Percentiles rank a stretch among this genome's conserved stretches.
phyloP scores from a whole-genome alignment of 2,329 filamentous ascomycete genomes.

The Penicillium freii region DNA sequence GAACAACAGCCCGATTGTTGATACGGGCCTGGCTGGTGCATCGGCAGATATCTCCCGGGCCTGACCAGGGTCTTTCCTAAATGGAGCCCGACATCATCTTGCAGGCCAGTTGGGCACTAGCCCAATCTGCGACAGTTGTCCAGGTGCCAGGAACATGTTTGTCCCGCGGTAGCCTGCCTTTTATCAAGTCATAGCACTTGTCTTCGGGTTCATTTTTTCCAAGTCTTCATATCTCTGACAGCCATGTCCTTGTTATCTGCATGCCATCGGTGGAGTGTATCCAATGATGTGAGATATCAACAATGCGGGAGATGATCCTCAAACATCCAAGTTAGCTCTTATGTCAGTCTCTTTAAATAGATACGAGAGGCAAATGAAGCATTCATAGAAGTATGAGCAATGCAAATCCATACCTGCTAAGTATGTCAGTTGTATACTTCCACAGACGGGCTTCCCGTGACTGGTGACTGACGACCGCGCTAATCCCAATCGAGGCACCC shows the following conservation, averaged over 20 bases:
- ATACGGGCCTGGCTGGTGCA: conserved; percentile 14
- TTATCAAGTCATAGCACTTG: not conserved
- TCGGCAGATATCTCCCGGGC: conserved; percentile 15
- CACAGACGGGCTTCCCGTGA: conserved; percentile 28
- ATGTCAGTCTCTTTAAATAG: conserved; percentile 1
- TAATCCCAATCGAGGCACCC: conserved; percentile 26
- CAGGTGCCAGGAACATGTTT: conserved; percentile 15
- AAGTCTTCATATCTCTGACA: not conserved
- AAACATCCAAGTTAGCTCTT: not conserved
- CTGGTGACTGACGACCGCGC: conserved; percentile 30
- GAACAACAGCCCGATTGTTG: conserved; percentile 19
- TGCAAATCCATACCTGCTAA: not conserved
- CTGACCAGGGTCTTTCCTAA: conserved; percentile 7
- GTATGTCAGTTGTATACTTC: conserved; percentile 2
- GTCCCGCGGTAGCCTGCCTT: not conserved
- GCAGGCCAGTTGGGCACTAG: conserved; percentile 23
- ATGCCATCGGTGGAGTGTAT: conserved; percentile 1
- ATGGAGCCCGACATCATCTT: conserved; percentile 20
- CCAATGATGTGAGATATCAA: not conserved
- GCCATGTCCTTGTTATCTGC: not conserved
- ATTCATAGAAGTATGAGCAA: not conserved
- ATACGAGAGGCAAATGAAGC: not conserved
- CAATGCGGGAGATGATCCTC: not conserved
- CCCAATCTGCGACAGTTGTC: not conserved
- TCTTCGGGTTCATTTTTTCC: not conserved